Conservation (phyloP, 495 filamentous ascomycete genomes). For the Massariosphaeria phaeospora region DNA sequence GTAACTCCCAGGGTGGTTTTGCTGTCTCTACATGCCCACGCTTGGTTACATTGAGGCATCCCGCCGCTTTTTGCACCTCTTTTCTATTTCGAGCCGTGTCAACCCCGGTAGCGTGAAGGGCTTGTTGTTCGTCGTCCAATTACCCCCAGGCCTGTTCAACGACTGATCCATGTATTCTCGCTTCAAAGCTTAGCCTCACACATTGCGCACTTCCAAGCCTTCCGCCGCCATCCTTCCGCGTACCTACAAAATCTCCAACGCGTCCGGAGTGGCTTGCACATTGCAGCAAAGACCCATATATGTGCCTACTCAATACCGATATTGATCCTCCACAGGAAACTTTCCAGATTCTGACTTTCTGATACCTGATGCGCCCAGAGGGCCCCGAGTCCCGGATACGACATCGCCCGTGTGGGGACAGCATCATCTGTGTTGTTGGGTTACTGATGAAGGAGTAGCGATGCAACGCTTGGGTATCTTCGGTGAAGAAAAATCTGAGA, state of each 20-base stretch:
- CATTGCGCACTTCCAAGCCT: conserved; percentile 7
- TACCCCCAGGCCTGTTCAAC: not conserved
- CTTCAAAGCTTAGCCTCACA: conserved; percentile 15
- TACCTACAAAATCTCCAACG: not conserved
- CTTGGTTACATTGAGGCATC: conserved; percentile 4
- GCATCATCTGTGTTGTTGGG: not conserved
- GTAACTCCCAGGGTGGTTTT: not conserved
- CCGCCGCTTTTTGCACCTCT: conserved; percentile 1
- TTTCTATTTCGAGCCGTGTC: conserved; percentile 23
- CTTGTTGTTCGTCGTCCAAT: conserved; percentile 2
- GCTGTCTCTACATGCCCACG: not conserved
- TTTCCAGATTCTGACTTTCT: not conserved
- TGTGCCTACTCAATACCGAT: not conserved
- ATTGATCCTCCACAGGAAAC: not conserved
- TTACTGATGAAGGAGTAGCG: not conserved
- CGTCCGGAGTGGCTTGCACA: not conserved
- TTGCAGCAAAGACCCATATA: not conserved
- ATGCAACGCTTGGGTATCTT: too few relatives aligned
- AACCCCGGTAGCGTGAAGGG: conserved; percentile 14
- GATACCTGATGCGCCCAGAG: not conserved
- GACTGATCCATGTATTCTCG: not conserved
- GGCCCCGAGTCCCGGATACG: not conserved
- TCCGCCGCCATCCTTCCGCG: conserved; percentile 8
- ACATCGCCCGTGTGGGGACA: not conserved
- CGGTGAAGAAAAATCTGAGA: not conserved